Base-by-base conservation (phyloP, 345 rosid species). In the Lagerstroemia speciosa region DNA sequence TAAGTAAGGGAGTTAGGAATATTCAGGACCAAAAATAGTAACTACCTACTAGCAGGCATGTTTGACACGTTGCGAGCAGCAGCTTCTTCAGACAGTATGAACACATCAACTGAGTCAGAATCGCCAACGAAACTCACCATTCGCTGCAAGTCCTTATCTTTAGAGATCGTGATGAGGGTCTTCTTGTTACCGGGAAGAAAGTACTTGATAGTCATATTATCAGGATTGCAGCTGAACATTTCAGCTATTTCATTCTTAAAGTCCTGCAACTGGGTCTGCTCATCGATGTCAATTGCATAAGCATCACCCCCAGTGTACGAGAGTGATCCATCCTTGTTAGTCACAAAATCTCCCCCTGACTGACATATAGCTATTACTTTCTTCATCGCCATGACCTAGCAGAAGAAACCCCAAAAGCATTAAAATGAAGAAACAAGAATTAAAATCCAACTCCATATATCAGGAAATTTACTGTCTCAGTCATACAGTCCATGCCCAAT, bases 311-410 rank as follows among this genome's bases (percentile, higher is more conserved):
- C 97, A 45, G 68, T 79, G 67, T 87, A 90, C 0, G 89, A 80
- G 72, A 93, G 75, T 0, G 87, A 76, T 17, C 97, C 97, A 46
- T 90, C 96, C 76, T 76, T 78, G 45, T 76, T 69, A 3, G 87
- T 70, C 58, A 87, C 83, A 77, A 93, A 93, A 72, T 87, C 93
- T 24, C 97, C 98, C 38, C 97, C 96, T 0, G 98, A 89, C 69
- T 91, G 97, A 76, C 97, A 93, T 73, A 93, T 93, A 31, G 96
- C 98, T 79, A 93, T 90, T 60, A 93, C 73, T 80, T 88, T 93
- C 79, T 85, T 87, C 52, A 83, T 71, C 70, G 89, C 86, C 98
- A 90, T 89, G 68, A 70, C 83, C 87, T 53, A 38, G 29, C n/a
- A 31, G 31, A 61, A 11, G 57, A 43, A 41, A 30, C 27, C 66